phyloP scores from a whole-genome alignment of 1,139 yeast genomes.

The Yarrowia galli region DNA sequence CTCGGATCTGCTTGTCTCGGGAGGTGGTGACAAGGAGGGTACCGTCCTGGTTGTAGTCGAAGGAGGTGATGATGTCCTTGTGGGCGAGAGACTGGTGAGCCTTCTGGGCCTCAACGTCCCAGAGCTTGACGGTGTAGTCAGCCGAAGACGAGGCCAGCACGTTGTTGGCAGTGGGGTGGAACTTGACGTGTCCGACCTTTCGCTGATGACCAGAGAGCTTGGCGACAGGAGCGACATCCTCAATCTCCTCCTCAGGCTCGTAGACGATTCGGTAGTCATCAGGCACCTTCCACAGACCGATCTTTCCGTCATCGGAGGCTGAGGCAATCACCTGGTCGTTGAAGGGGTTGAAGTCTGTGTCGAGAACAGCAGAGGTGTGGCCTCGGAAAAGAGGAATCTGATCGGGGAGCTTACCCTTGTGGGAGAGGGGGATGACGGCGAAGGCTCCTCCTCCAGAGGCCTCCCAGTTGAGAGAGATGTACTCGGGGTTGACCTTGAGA shows the following conservation, averaged over 20 bases:
- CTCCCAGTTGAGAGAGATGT: constrained; percentile 87
- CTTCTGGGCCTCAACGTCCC: constrained; percentile 84
- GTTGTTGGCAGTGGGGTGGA: constrained; percentile 87
- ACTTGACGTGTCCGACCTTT: constrained; percentile 92
- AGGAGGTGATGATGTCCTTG: constrained; percentile 87
- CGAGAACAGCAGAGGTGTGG: constrained; percentile 92
- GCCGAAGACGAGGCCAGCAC: constrained; percentile 88
- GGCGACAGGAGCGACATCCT: constrained; percentile 73
- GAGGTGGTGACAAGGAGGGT: constrained; percentile 84
- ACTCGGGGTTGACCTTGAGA: constrained; percentile 73
- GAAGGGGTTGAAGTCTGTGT: constrained; percentile 94
- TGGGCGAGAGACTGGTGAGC: constrained; percentile 78
- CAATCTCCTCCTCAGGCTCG: constrained; percentile 55
- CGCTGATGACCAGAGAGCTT: constrained; percentile 84
- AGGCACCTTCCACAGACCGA: constrained; percentile 88
- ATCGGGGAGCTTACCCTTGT: constrained; percentile 95
- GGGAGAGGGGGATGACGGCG: constrained; percentile 85
- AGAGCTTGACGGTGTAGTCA: constrained; percentile 87
- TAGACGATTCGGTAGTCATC: constrained; percentile 57
- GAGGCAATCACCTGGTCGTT: constrained; percentile 77
- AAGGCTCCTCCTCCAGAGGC: constrained; percentile 98
- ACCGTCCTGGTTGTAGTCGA: constrained; percentile 90
- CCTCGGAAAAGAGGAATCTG: constrained; percentile 93
- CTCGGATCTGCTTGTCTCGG: constrained; percentile 88
- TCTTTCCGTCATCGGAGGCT: constrained; percentile 90